phyloP scores from a whole-genome alignment of 2,329 filamentous ascomycete species.

The Pseudogymnoascus sp. region DNA sequence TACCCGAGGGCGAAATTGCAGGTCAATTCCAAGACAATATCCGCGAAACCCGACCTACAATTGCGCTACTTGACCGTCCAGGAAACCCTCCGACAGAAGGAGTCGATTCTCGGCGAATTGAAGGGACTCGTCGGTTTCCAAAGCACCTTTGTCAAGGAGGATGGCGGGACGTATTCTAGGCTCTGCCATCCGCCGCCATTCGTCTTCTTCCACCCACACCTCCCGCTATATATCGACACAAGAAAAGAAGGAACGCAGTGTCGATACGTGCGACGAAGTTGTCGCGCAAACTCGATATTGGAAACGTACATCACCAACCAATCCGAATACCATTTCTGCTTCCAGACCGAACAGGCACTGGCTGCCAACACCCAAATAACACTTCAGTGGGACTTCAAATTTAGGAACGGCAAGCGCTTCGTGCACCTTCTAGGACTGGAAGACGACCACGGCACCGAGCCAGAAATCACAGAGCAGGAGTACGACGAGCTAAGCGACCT shows the following conservation, averaged over 20 bases:
- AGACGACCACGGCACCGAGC: slow-evolving; percentile 47
- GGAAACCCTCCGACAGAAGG: slow-evolving; percentile 43
- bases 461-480: slow-evolving; percentile 51
- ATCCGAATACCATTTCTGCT: slow-evolving; percentile 84
- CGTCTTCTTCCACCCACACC: slow-evolving; percentile 77
- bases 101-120: slow-evolving; percentile 59
- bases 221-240: slow-evolving; percentile 91
- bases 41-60: slow-evolving; percentile 43
- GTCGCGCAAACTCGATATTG: slow-evolving; percentile 78
- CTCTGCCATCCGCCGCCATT: slow-evolving; percentile 60
- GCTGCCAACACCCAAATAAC: slow-evolving; percentile 55
- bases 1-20: slow-evolving; percentile 26
- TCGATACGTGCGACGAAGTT: slow-evolving; percentile 87
- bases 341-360: slow-evolving; percentile 75
- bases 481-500: slow-evolving; percentile 54
- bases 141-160: slow-evolving; percentile 61
- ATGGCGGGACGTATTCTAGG: slow-evolving; percentile 60
- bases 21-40: slow-evolving; percentile 22
- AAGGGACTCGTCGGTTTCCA: slow-evolving; percentile 71
- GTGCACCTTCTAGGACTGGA: slow-evolving; percentile 56
- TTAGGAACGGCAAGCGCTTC: slow-evolving; percentile 49
- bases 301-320: slow-evolving; percentile 74
- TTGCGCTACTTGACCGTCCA: slow-evolving; percentile 59
- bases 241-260: slow-evolving; percentile 77
- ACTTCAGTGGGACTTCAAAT: slow-evolving; percentile 60